These are phyloP conservation scores for Taphrina wiesneri DNA, from an alignment of 1,139 yeast species.

Conservation along the genomic window DNA sequence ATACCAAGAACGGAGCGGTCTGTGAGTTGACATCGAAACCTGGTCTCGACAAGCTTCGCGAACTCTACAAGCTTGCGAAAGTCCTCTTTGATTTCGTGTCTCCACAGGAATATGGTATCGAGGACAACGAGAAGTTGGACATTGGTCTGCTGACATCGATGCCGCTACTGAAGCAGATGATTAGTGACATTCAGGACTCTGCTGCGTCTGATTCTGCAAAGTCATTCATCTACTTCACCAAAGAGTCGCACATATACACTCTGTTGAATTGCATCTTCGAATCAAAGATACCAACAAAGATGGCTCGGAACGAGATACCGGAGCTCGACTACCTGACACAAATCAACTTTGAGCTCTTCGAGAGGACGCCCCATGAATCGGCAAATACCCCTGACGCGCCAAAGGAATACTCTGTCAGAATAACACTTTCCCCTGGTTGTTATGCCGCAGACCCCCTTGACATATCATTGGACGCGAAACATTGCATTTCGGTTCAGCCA, in stretches of 20 bases:
- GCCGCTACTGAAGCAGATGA: conserved; percentile 87
- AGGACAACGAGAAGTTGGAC: conserved; percentile 91
- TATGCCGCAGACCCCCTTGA: conserved; percentile 97
- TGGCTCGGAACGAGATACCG: conserved; percentile 91
- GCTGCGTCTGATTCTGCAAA: conserved; percentile 76
- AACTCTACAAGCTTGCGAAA: conserved; percentile 83
- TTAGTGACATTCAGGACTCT: conserved; percentile 77
- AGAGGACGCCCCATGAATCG: conserved; percentile 48
- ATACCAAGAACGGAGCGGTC: conserved; percentile 13
- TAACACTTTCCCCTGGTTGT: conserved; percentile 94
- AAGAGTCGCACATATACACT: conserved; percentile 96
- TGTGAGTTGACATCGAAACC: conserved; percentile 28
- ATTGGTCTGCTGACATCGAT: conserved; percentile 92
- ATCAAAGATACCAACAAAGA: conserved; percentile 90
- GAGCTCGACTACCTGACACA: conserved; percentile 95
- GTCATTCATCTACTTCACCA: conserved; percentile 87
- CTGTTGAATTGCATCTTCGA: conserved; percentile 86
- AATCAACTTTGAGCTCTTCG: conserved; percentile 89
- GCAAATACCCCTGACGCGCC: conserved; percentile 54
- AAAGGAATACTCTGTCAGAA: conserved; percentile 82
- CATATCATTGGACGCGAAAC: conserved; percentile 93
- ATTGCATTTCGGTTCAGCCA: conserved; percentile 94
- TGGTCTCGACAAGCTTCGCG: conserved; percentile 55
- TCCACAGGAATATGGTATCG: conserved; percentile 98
- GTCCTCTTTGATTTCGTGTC: conserved; percentile 94